Conservation (phyloP, 2,329 filamentous ascomycete species). For the Penicillium oxalicum region DNA sequence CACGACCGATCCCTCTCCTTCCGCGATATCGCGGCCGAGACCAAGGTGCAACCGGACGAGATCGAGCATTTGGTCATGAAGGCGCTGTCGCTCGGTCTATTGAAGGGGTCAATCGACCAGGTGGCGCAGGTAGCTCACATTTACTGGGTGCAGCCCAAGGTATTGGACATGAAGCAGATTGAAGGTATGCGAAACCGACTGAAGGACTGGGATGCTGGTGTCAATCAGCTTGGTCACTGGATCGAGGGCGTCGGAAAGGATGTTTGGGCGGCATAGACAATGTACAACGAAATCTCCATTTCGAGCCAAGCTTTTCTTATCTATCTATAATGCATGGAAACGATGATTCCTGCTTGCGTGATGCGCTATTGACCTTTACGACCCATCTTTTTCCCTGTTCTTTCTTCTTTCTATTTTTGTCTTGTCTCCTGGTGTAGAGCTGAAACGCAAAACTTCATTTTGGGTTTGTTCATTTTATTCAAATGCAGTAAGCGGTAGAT, state of each 20-base stretch:
- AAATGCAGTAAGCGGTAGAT: too few species aligned
- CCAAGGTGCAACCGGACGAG: slow-evolving; percentile 81
- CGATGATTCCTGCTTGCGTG: slow-evolving; percentile 8
- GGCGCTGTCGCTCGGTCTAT: slow-evolving; percentile 84
- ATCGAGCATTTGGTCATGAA: slow-evolving; percentile 99
- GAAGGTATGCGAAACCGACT: slow-evolving; percentile 82
- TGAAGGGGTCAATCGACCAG: slow-evolving; percentile 92
- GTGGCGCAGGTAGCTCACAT: slow-evolving; percentile 91
- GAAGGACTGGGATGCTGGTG: slow-evolving; percentile 91
- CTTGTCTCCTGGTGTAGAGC: not conserved
- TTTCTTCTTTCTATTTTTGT: too few species aligned
- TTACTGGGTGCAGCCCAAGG: slow-evolving; percentile 98
- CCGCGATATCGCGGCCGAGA: slow-evolving; percentile 78
- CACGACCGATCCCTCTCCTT: slow-evolving; percentile 96
- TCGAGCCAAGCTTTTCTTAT: not conserved
- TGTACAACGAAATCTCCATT: slow-evolving; percentile 6
- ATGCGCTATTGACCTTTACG: not conserved
- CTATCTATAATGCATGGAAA: slow-evolving; percentile 22
- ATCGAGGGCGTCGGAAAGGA: slow-evolving; percentile 91
- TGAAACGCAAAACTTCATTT: not conserved
- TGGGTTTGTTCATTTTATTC: not conserved
- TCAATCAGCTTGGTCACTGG: slow-evolving; percentile 95
- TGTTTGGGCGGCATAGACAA: slow-evolving; percentile 75
- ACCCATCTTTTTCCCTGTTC: too few species aligned
- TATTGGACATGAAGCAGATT: slow-evolving; percentile 92